Base-by-base conservation (phyloP, 1,139 yeast genomes). In the Hyphopichia pseudoburtonii region DNA sequence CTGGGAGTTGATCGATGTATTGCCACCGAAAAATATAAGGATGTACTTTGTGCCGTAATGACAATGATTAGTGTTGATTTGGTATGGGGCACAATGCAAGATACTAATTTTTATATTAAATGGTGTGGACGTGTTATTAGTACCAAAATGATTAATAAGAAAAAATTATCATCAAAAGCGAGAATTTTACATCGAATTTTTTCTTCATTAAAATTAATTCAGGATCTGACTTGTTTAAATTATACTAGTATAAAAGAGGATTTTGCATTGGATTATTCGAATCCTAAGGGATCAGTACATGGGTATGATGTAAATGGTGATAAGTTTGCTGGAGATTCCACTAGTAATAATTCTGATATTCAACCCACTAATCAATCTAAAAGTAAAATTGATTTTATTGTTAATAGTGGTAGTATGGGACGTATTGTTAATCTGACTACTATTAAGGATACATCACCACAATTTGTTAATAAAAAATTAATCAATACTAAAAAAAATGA, bases 61-160 rank as follows among this genome's bases (percentile, higher is more conserved):
- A 82, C 94, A 2, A 86, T 88, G 95, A 86, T 83, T 35, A 81
- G 90, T 17, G 87, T 88, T 38, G 96, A 88, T 62, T 82, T 86
- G 39, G 92, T 86, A 7, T 85, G 95, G 86, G 96, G 96, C 1
- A 83, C 94, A 1, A 86, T 86, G 94, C 83, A 84, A 42, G 95
- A 86, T 48, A 86, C 95, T 49, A 80, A 80, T 43, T 74, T 80
- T 41, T 86, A 87, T 58, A 68, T 88, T 39, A 76, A 80, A 36
- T 80, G 89, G 53, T 86, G 95, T 64, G 92, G 87, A 42, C 76
- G 76, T 41, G 83, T 86, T 35, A 83, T 88, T 23, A 73, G 76
- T 30, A 77, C 81, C 47, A 79, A 90, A 50, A 82, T 83, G 82
- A 66, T 66, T 33, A 73, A 69, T 37, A 78, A 88, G 52, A 82